phyloP scores from a whole-genome alignment of 805 yeast genomes.

The Wickerhamomyces subpelliculosus region DNA sequence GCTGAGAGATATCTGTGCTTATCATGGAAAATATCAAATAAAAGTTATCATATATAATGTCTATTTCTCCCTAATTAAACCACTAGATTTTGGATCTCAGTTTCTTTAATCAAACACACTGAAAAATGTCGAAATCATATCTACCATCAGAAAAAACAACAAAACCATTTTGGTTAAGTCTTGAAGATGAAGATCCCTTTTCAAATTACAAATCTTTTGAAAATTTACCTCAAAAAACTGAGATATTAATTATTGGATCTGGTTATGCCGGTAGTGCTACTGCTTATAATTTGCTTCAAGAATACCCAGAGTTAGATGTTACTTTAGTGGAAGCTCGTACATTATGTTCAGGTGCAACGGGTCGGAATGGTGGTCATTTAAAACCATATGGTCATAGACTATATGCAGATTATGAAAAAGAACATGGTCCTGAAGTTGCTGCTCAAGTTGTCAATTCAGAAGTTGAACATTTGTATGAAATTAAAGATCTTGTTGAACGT shows the following conservation, averaged over 20 bases:
- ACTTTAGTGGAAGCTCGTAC: conserved; percentile 36
- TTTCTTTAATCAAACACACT: too few species aligned
- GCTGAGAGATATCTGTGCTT: too few species aligned
- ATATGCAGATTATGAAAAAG: conserved; percentile 4
- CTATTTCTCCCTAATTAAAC: too few species aligned
- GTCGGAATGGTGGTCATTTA: conserved; percentile 44
- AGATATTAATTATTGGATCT: conserved; percentile 36
- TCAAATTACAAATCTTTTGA: neutral
- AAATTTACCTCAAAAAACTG: conserved; percentile 28
- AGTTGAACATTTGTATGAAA: conserved; percentile 24
- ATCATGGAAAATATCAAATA: too few species aligned
- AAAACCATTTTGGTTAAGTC: conserved; percentile 2
- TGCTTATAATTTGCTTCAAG: conserved; percentile 28
- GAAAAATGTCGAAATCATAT: neutral
- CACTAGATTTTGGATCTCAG: too few species aligned
- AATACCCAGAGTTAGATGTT: conserved; percentile 17
- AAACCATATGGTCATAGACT: conserved; percentile 26
- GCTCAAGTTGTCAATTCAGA: conserved; percentile 33
- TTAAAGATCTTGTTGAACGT: conserved; percentile 27
- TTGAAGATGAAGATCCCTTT: conserved; percentile 3
- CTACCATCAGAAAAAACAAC: neutral
- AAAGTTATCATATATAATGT: too few species aligned
- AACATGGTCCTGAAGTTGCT: conserved; percentile 19
- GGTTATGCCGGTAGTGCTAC: conserved; percentile 40
- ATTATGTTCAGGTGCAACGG: conserved; percentile 38